Evolutionary conservation across 1,284 basidiomycete species (phyloP), one percentile per base, ranked within the genome.

Genomic region (Erythrobasidium hasegawianum): DNA sequence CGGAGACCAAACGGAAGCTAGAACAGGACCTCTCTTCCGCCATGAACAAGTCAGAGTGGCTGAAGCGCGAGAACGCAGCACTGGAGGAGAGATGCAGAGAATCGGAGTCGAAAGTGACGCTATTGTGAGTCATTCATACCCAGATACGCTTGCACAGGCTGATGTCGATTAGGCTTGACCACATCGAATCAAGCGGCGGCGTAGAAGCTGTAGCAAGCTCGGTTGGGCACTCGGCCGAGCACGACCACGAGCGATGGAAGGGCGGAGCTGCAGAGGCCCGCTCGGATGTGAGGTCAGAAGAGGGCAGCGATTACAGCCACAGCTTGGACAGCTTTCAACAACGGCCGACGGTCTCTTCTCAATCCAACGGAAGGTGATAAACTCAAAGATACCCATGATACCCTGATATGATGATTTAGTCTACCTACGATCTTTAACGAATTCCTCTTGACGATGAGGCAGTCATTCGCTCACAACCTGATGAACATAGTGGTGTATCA

Each of bases 61-160:
- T 75, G 41, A 70, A 71, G 57, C 70, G 70, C 2, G 73, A 75
- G 54, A 75, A 75, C 59, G 59, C 60, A 1, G 60, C 70, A 4
- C 70, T 75, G 18, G 72, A 74, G 55, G 53, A 69, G 45, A 64
- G 73, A 5, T 75, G 73, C 41, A 16, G 56, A n/a, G 27, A 58
- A 22, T 40, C 64, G 8, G 64, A 66, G 57, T 18, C 33, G 57
- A 41, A 57, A 22, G 64, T 59, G 16, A 45, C 59, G 18, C 18
- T 66, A 24, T 33, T 66, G 43, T 47, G 43, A n/a, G 43, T 47
- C 5, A n/a, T n/a, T n/a, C n/a, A n/a, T n/a, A n/a, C n/a, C n/a
- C n/a, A n/a, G n/a, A n/a, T n/a, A n/a, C n/a, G n/a, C n/a, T n/a
- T n/a, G n/a, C n/a, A n/a, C n/a, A n/a, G n/a, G n/a, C n/a, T n/a